A percentile compares a stretch with the other conserved stretches of the same genome.
Conservation (phyloP, 345 rosid genomes). For the Gossypium longicalyx region DNA sequence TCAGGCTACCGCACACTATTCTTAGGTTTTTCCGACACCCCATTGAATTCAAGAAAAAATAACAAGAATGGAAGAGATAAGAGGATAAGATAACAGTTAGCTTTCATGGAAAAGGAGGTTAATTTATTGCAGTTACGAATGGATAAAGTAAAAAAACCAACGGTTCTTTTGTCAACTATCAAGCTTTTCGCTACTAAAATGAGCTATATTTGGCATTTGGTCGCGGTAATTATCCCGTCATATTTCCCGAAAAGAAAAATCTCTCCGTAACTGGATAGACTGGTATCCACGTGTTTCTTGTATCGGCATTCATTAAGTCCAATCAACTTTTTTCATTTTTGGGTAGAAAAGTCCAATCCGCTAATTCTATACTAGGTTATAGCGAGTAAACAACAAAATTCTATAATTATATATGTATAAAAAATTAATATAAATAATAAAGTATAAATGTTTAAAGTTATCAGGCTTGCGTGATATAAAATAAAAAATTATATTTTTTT, state of each 20-base stretch:
- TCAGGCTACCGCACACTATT: conserved; percentile 30
- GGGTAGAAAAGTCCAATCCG: too few relatives aligned
- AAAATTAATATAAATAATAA: too few relatives aligned
- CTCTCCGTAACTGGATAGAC: neutral
- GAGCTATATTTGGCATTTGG: neutral
- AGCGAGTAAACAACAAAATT: too few relatives aligned
- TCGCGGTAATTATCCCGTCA: neutral
- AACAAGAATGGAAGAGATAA: neutral
- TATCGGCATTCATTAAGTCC: neutral
- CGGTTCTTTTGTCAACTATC: neutral
- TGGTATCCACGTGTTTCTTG: neutral
- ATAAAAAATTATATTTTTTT: too few relatives aligned
- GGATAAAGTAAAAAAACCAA: too few relatives aligned
- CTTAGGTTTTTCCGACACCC: conserved; percentile 32
- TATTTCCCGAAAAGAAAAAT: neutral
- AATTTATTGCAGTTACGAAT: neutral
- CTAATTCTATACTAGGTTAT: too few relatives aligned
- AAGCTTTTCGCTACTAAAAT: neutral
- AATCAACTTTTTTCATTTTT: too few relatives aligned
- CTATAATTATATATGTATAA: too few relatives aligned
- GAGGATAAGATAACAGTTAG: neutral
- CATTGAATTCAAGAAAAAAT: conserved; percentile 20
- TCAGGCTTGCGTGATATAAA: too few relatives aligned
- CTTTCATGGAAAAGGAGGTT: neutral
- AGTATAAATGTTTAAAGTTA: too few relatives aligned